Base-by-base conservation (phyloP, 805 yeast species). In the Grigorovia transvaalensis region DNA sequence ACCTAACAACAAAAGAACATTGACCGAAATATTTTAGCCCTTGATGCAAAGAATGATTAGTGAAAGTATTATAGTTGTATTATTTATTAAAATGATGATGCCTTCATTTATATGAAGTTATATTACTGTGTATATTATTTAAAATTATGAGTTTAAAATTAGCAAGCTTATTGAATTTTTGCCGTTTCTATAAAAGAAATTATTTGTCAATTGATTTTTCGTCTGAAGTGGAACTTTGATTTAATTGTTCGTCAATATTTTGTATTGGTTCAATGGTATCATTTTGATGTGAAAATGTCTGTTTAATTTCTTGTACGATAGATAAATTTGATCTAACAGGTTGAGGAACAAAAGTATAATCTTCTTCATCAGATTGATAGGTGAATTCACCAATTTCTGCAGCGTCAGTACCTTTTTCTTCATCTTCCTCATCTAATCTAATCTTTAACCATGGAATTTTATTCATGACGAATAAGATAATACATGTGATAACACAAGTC, bases 361-460 rank as follows among this genome's bases (percentile, higher is more conserved):
- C 83, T 57, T 82, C 88, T 54, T 72, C 52, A 19, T 52, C 54
- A 15, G 35, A 85, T 53, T 71, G 73, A 59, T 73, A 86, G 54
- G 95, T 86, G 67, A 80, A 82, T 70, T 90, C 98, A 60, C 96
- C 96, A 63, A 89, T 88, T 74, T 90, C 89, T 19, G 88, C 82
- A 56, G 83, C 77, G 71, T 91, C 99, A 33, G 93, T 84, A 55
- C 98, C 97, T 59, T 82, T 65, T 57, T 83, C 80, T 72, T 91
- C 98, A 67, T 85, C 91, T 56, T 89, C 96, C 62, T 85, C 86
- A 57, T 81, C 77, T 61, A 89, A 78, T 74, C 97, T 81, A 65
- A 91, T 73, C 70, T 84, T 81, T 66, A 90, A 76, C 74, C 82
- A 80, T 57, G 96, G 96, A 56, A 88, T 74, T 62, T 73, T 75